phyloP scores from a whole-genome alignment of 768 basidiomycete species.

The Mycena sanguinolenta region DNA sequence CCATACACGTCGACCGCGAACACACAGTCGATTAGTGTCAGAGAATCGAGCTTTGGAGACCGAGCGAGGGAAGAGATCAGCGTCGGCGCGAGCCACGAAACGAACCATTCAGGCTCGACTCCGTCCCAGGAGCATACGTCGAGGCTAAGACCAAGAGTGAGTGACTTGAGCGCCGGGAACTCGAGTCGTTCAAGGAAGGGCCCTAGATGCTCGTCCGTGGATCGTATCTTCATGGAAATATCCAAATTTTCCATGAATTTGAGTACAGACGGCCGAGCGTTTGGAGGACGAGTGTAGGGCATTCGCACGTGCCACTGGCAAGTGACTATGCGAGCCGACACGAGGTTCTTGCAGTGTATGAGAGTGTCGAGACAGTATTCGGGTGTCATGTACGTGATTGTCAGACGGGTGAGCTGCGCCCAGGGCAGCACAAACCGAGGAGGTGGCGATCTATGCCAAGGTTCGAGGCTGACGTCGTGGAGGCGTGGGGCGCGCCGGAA shows the following conservation, averaged over 20 bases:
- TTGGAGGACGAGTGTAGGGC: neutral
- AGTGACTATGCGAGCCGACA: conserved; percentile 7
- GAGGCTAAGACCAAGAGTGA: neutral
- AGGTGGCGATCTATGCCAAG: neutral
- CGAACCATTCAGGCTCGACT: neutral
- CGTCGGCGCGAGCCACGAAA: neutral
- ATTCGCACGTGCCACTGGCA: conserved; percentile 4
- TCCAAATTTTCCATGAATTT: conserved; percentile 5
- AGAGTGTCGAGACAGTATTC: conserved; percentile 24
- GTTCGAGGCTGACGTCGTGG: conserved; percentile 1
- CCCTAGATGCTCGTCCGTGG: neutral
- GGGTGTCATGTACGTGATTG: conserved; percentile 2
- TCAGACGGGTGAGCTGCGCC: conserved; percentile 11
- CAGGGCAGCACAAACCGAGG: conserved; percentile 26
- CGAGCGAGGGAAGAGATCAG: neutral
- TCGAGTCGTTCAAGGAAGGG: conserved; percentile 19
- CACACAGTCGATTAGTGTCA: neutral
- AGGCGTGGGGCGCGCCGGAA: conserved; percentile 18
- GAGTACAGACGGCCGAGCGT: neutral
- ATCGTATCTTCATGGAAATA: neutral
- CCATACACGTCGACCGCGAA: neutral
- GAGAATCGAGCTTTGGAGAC: neutral
- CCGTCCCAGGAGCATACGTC: neutral
- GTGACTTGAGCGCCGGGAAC: conserved; percentile 5
- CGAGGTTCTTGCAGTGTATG: conserved; percentile 9